Conservation (phyloP, 2,329 filamentous ascomycete genomes). For the Furcasterigmium furcatum region DNA sequence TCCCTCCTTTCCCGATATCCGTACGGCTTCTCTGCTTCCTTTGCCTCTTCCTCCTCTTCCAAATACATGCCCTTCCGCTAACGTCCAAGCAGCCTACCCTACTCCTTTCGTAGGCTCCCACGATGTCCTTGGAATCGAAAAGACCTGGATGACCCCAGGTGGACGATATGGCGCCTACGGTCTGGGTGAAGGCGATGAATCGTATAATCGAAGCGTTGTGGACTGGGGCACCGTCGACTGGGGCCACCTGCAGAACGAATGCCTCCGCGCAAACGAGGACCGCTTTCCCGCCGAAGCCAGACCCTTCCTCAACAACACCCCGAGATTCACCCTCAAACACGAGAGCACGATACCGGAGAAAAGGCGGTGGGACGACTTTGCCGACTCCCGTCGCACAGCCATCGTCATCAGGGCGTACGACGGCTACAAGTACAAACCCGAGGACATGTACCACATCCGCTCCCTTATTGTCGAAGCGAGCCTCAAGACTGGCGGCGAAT, state of each 20-base stretch:
- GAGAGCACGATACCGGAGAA: conserved; percentile 23
- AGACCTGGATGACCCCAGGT: conserved; percentile 26
- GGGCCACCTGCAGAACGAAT: conserved; percentile 42
- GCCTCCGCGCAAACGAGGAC: conserved; percentile 57
- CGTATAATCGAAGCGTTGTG: conserved; percentile 50
- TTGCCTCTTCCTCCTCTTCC: background rate
- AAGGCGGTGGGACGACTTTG: conserved; percentile 23
- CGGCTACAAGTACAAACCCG: conserved; percentile 73
- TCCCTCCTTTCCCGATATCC: conserved; percentile 13
- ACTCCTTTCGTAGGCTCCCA: conserved; percentile 25
- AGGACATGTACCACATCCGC: conserved; percentile 77
- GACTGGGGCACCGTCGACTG: conserved; percentile 51
- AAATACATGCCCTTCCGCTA: background rate
- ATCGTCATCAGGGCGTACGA: conserved; percentile 79
- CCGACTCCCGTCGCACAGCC: conserved; percentile 54
- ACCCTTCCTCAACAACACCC: conserved; percentile 9
- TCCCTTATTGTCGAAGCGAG: conserved; percentile 77
- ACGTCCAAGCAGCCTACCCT: conserved; percentile 20
- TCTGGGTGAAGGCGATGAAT: conserved; percentile 65
- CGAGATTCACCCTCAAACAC: conserved; percentile 30
- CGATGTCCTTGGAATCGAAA: conserved; percentile 20
- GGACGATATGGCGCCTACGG: conserved; percentile 86
- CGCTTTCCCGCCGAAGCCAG: conserved; percentile 47
- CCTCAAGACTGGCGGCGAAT: conserved; percentile 76
- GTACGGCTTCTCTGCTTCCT: conserved; percentile 7